Evolutionary conservation across 2,329 filamentous ascomycete species (phyloP), one percentile per base, ranked within the genome.

Genomic region (Phaeosphaeria sp.): DNA sequence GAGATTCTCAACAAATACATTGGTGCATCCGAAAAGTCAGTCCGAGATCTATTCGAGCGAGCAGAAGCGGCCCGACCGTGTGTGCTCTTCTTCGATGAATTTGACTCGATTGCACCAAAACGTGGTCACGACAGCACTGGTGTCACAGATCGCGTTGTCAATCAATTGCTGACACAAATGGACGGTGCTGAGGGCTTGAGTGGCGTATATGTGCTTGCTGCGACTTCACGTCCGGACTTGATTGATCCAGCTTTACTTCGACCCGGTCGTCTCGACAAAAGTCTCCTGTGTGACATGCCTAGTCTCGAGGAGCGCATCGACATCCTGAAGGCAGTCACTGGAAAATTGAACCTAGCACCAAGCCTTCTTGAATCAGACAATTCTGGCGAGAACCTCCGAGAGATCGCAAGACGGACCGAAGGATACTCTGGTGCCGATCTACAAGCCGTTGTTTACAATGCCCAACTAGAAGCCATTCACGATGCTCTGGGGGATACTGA

Each of bases 1-100:
- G 96, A 99, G 77, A 98, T 99, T 58, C 81, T 99, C 54, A 99
- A 99, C 83, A 99, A 99, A 79, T 99, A 99, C 77, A 99, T 99
- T 58, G 95, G 95, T 72, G 95, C 95, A 0, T 96, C 91, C 25
- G 95, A 99, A 72, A 99, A 99, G 83, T 93, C 89, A 59, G 93
- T 99, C 6, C 89, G 96, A 43, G 95, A 99, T 75, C 83, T 99
- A 1, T 99, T 99, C 71, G 94, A 97, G 73, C 87, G 95, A 43
- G 95, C 95, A 0, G 89, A 90, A 72, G 94, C 95, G 2, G 95
- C 95, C 4, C 88, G 90, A 58, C 96, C 96, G 0, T 98, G 95
- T 68, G 91, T 99, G 4, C 83, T 99, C 9, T 99, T 99, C 83
- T 99, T 99, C 73, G 95, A 99, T 73, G 95, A 99, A 76, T 99